Conservation (phyloP, 2,329 filamentous ascomycete species). For the Madurella fahalii region DNA sequence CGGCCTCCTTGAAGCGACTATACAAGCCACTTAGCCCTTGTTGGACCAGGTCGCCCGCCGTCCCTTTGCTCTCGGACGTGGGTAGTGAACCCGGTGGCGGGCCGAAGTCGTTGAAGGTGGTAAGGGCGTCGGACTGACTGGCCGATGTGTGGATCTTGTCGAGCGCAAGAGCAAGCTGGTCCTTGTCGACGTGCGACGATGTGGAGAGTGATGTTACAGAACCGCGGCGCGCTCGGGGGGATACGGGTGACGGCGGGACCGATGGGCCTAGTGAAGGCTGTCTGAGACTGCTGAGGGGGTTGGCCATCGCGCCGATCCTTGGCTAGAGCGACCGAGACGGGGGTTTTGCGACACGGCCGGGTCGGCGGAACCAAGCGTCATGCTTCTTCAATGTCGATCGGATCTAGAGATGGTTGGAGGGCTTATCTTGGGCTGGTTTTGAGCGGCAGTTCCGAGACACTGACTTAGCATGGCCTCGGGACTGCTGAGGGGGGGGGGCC, state of each 20-base stretch:
- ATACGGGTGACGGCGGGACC: slow-evolving; percentile 17
- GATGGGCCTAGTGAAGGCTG: slow-evolving; percentile 16
- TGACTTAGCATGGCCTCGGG: no score
- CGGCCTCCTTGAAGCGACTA: slow-evolving; percentile 75
- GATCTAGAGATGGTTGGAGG: neutral
- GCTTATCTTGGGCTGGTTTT: neutral
- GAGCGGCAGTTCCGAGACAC: neutral
- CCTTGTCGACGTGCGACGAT: slow-evolving; percentile 59
- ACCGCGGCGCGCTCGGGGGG: slow-evolving; percentile 31
- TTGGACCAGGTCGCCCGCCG: slow-evolving; percentile 70
- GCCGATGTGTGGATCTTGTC: slow-evolving; percentile 86
- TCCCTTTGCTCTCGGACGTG: slow-evolving; percentile 61
- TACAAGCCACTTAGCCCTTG: slow-evolving; percentile 88
- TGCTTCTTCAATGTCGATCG: slow-evolving; percentile 10
- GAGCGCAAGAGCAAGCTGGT: slow-evolving; percentile 70
- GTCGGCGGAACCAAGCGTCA: slow-evolving; percentile 9
- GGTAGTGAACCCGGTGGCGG: slow-evolving; percentile 59
- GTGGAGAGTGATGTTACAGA: slow-evolving; percentile 44
- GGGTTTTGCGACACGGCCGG: slow-evolving; percentile 2
- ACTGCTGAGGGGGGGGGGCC: no score
- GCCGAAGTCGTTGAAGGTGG: slow-evolving; percentile 91
- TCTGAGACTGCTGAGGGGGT: slow-evolving; percentile 10
- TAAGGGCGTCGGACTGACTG: slow-evolving; percentile 79
- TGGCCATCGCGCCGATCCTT: slow-evolving; percentile 15
- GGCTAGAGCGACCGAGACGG: neutral